A percentile compares a stretch with the other conserved stretches of the same genome.
Evolutionary conservation across 2,329 filamentous ascomycete genomes (phyloP).

Genomic region (Fusarium buxicola): DNA sequence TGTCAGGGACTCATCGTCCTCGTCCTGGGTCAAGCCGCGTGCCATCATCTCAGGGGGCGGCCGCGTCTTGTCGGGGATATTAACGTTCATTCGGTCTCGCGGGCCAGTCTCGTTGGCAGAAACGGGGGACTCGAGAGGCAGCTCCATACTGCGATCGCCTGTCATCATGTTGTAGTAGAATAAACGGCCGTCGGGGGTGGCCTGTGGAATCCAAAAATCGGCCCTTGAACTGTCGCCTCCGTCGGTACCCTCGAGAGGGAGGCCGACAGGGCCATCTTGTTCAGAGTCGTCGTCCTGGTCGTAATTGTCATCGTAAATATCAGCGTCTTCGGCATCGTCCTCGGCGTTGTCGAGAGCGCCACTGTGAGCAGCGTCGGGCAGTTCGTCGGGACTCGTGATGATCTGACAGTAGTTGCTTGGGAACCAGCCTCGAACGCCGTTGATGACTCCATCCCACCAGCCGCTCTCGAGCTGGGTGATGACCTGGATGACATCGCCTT

Average conservation of each 20-base stretch:
- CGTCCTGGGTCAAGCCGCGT: conserved; percentile 81
- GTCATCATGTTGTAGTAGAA: conserved; percentile 99
- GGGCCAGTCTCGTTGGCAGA: conserved; percentile 86
- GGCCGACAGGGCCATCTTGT: conserved; percentile 66
- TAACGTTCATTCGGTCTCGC: conserved; percentile 87
- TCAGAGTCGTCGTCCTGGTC: conserved; percentile 76
- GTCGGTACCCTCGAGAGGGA: conserved; percentile 77
- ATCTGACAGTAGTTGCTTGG: conserved; percentile 98
- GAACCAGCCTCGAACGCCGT: conserved; percentile 97
- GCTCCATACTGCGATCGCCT: conserved; percentile 91
- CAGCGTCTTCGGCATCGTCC: conserved; percentile 73
- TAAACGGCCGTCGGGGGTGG: conserved; percentile 88
- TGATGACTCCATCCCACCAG: conserved; percentile 99
- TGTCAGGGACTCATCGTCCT: conserved; percentile 86
- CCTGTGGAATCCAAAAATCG: conserved; percentile 98
- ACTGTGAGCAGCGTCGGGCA: conserved; percentile 70
- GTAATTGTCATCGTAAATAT: conserved; percentile 74
- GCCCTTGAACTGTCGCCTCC: conserved; percentile 80
- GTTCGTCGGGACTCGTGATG: conserved; percentile 80
- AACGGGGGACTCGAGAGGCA: conserved; percentile 90
- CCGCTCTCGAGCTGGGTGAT: conserved; percentile 98
- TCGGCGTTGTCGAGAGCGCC: conserved; percentile 65
- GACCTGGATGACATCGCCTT: conserved; percentile 97
- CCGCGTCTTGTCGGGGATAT: conserved; percentile 88
- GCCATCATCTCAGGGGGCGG: conserved; percentile 93